phyloP scores from a whole-genome alignment of 129 eudicot genomes.

The Centaurea solstitialis region DNA sequence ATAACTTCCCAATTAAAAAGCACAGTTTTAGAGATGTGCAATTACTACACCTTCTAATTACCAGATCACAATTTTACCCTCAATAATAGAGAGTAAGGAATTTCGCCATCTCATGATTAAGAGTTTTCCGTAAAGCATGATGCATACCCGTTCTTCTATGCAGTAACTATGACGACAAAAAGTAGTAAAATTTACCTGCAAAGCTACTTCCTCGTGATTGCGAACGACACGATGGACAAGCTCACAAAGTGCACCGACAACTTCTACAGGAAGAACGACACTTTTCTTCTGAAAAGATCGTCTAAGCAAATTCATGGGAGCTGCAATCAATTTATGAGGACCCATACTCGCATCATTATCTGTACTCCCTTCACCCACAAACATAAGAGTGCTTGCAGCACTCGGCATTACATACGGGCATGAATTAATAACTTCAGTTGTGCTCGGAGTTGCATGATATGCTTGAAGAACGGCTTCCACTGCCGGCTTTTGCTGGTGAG shows the following conservation, averaged over 20 bases:
- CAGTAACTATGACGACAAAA: neutral
- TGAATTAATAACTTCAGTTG: conserved; percentile 69
- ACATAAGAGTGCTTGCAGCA: conserved; percentile 42
- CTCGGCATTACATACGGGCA: conserved; percentile 83
- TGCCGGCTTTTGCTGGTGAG: conserved; percentile 84
- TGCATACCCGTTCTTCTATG: neutral
- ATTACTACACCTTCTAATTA: too few relatives aligned
- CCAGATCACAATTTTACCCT: neutral
- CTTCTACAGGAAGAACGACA: conserved; percentile 82
- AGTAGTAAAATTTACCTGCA: conserved; percentile 53
- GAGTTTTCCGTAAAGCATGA: neutral
- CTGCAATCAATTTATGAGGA: conserved; percentile 53
- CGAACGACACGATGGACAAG: conserved; percentile 77
- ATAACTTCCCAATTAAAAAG: neutral
- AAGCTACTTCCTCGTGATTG: conserved; percentile 73
- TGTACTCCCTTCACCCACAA: conserved; percentile 31
- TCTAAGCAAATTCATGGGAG: conserved; percentile 57
- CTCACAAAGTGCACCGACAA: conserved; percentile 73
- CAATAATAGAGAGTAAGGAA: neutral
- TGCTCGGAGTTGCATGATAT: conserved; percentile 70
- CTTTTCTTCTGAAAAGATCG: conserved; percentile 73
- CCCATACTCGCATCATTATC: conserved; percentile 43
- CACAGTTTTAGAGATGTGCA: too few relatives aligned
- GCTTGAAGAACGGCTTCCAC: conserved; percentile 75
- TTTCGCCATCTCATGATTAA: neutral